Evolutionary conservation across 129 eudicot genomes (phyloP).

Genomic region (Lonicera japonica): DNA sequence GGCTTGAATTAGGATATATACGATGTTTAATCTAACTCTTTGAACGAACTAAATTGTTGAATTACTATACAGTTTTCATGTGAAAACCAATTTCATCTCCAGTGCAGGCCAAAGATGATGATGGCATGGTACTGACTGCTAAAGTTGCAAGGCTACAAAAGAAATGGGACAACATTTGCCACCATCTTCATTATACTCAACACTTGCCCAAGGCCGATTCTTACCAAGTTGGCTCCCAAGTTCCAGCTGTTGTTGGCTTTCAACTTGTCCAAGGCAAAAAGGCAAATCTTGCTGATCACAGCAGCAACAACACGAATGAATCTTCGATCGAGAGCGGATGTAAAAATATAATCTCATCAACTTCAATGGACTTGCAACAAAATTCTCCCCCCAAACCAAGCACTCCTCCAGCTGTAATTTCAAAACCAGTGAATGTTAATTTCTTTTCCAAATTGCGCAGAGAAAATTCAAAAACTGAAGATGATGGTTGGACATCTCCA

Average conservation of each 20-base stretch:
- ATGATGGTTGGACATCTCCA: constrained; percentile 38
- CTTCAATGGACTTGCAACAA: constrained; percentile 11
- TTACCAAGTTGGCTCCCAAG: constrained; percentile 20
- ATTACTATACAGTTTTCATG: constrained; percentile 11
- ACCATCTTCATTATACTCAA: constrained; percentile 44
- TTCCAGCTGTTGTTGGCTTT: constrained; percentile 54
- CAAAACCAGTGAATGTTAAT: constrained; percentile 12
- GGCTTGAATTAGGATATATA: not conserved
- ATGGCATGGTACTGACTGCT: constrained; percentile 33
- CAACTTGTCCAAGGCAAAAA: constrained; percentile 29
- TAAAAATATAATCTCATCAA: constrained; percentile 13
- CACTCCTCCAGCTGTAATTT: constrained; percentile 2
- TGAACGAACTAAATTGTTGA: not conserved
- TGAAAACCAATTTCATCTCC: constrained; percentile 44
- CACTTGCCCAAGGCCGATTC: constrained; percentile 30
- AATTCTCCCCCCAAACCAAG: constrained; percentile 12
- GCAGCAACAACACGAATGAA: constrained; percentile 11
- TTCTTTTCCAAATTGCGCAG: constrained; percentile 19
- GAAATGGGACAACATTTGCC: constrained; percentile 69
- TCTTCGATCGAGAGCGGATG: constrained; percentile 34
- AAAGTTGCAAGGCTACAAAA: constrained; percentile 42
- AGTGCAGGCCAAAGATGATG: constrained; percentile 79
- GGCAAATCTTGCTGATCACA: constrained; percentile 6
- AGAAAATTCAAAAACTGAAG: constrained; percentile 18
- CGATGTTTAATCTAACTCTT: not conserved